Evolutionary conservation across 345 rosid genomes (phyloP), one percentile per base, ranked within the genome.

Genomic region (Brassica incana): DNA sequence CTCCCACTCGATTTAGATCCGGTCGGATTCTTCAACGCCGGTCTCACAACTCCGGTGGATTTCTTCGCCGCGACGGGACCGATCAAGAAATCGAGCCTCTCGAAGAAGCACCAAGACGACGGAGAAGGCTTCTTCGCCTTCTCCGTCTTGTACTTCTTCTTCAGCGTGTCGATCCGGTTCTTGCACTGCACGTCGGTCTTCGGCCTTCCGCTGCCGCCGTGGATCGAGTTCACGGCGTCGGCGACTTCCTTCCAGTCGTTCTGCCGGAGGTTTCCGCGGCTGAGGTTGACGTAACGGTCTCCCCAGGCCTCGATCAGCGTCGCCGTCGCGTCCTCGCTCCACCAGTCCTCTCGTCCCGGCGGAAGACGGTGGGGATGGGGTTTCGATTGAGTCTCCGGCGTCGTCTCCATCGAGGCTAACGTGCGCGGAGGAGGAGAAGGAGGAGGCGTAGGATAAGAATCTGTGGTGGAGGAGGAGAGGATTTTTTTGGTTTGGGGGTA

Each of bases 261-360:
- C 73, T 86, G 97, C 5, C 94, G 88, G 83, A 93, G 94, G 71
- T 87, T 90, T 1, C 98, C 93, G 6, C 92, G 81, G 88, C 90
- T 90, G 67, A 90, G 91, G 52, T 81, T 80, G 6, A 88, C 32
- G 83, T 83, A 93, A 9, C 97, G 94, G 43, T 84, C 83, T 2
- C 98, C 97, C 98, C 99, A 95, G 3, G 92, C 92, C 67, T 90
- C 88, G 71, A 95, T 83, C 25, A 95, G 90, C 20, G 90, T 86
- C 40, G 65, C 84, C 45, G 96, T 93, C 27, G 97, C 97, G 38
- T 78, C 93, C 66, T 90, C 97, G 77, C 88, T 90, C 99, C 99
- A 95, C 83, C 97, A 93, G 81, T 95, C 98, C 72, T 93, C 99
- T 33, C 97, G 87, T 70, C 88, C 89, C 67, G 83, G 50, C 48